These are phyloP conservation scores for Craspedostauros australis DNA, from an alignment of 108 stramenopile genomes.

Conservation along the genomic window DNA sequence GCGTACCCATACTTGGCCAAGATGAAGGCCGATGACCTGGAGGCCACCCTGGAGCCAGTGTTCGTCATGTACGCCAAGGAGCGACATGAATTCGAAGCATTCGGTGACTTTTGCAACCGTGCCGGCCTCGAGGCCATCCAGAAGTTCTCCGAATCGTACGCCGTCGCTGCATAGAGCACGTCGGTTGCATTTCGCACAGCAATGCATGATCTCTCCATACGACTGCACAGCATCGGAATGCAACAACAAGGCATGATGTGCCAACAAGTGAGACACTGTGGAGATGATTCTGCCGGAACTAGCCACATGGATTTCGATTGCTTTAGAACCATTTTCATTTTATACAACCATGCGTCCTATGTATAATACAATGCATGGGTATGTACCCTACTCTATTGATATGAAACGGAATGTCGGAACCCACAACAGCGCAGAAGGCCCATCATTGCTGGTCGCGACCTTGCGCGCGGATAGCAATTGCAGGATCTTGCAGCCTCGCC, in stretches of 20 bases:
- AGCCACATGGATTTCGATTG: neutral
- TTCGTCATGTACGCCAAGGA: conserved; percentile 80
- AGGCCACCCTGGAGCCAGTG: conserved; percentile 84
- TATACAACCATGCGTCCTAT: neutral
- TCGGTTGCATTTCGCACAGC: neutral
- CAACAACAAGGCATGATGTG: neutral
- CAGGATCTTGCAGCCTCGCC: too few relatives aligned
- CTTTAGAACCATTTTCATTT: neutral
- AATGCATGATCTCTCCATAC: neutral
- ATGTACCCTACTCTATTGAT: too few relatives aligned
- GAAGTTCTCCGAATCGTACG: conserved; percentile 44
- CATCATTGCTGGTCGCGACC: too few relatives aligned
- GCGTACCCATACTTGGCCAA: conserved; percentile 87
- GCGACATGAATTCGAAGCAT: conserved; percentile 79
- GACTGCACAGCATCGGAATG: neutral
- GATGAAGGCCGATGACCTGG: conserved; percentile 77
- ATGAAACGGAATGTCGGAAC: too few relatives aligned
- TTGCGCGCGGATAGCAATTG: too few relatives aligned
- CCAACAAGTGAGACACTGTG: neutral
- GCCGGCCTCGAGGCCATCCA: conserved; percentile 78
- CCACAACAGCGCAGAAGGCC: too few relatives aligned
- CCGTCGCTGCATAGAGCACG: conserved; percentile 25
- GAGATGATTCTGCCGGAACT: neutral
- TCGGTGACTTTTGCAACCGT: conserved; percentile 89
- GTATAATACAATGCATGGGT: too few relatives aligned